A percentile compares a stretch with the other conserved stretches of the same genome.
These are phyloP conservation scores for Exophiala phaeomuriformis DNA, from an alignment of 2,329 filamentous ascomycete species.

Conservation along the genomic window DNA sequence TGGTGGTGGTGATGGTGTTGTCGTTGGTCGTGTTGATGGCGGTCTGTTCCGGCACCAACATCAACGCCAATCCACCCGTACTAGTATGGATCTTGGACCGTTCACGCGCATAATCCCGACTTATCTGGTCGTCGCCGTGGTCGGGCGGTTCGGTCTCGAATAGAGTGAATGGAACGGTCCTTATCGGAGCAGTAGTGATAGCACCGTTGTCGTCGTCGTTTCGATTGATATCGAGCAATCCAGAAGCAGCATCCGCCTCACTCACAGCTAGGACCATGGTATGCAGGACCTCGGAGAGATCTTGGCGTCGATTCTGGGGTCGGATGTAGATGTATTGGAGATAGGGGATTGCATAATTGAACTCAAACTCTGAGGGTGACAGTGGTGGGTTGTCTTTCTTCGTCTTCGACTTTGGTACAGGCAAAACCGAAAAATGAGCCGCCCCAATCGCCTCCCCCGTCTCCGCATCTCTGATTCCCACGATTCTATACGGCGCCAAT, in stretches of 20 bases:
- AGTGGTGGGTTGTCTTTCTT: not conserved
- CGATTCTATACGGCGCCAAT: constrained; percentile 22
- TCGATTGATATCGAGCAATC: no score
- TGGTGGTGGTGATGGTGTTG: not conserved
- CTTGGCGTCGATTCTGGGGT: constrained; percentile 20
- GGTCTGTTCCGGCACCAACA: constrained; percentile 3
- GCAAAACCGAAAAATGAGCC: constrained; percentile 24
- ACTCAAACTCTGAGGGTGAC: not conserved
- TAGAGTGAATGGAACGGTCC: constrained; percentile 22
- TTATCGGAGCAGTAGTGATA: no score
- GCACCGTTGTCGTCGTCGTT: no score
- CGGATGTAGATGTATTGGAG: constrained; percentile 25
- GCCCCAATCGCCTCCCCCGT: constrained; percentile 22
- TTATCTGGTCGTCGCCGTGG: constrained; percentile 18
- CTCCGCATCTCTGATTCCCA: constrained; percentile 17
- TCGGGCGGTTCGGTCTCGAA: constrained; percentile 25
- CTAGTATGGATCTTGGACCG: constrained; percentile 22
- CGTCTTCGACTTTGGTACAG: not conserved
- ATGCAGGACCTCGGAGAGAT: constrained; percentile 26
- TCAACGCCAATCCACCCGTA: constrained; percentile 21
- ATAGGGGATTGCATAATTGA: constrained; percentile 21
- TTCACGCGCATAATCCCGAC: constrained; percentile 14
- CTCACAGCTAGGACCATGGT: constrained; percentile 23
- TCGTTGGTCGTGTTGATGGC: not conserved
- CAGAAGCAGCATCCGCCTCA: constrained; percentile 14